phyloP scores from a whole-genome alignment of 1,284 basidiomycete genomes.

The Boletus hoseneyae region DNA sequence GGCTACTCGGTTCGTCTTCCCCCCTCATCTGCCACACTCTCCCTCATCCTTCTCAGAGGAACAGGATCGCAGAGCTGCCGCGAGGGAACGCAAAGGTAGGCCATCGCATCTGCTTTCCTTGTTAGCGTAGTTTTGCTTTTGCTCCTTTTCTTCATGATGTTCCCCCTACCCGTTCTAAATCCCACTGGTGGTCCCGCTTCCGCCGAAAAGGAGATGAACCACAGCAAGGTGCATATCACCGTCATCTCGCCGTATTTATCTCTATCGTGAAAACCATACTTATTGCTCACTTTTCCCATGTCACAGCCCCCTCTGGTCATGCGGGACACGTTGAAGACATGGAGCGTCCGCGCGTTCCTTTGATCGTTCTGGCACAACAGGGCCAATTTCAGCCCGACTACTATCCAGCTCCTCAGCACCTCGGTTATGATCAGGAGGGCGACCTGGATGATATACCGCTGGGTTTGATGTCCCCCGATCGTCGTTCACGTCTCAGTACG shows the following conservation, averaged over 20 bases:
- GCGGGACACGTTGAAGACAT: slow-evolving; percentile 20
- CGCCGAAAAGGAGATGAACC: slow-evolving; percentile 31
- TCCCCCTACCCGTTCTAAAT: slow-evolving; percentile 29
- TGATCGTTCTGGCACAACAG: slow-evolving; percentile 55
- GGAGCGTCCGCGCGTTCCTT: slow-evolving; percentile 46
- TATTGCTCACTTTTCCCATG: slow-evolving; percentile 10
- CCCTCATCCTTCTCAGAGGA: slow-evolving; percentile 45
- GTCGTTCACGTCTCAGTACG: slow-evolving; percentile 45
- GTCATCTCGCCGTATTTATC: slow-evolving; percentile 6
- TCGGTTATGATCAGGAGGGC: slow-evolving; percentile 20
- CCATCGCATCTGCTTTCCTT: slow-evolving; percentile 21
- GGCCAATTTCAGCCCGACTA: slow-evolving; percentile 36
- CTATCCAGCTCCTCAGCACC: slow-evolving; percentile 23
- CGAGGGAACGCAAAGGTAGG: slow-evolving; percentile 84
- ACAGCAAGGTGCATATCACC: slow-evolving; percentile 37
- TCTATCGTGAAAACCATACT: slow-evolving; percentile 11
- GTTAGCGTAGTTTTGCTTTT: slow-evolving; percentile 34
- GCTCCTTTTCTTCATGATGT: slow-evolving; percentile 32
- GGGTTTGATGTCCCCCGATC: slow-evolving; percentile 26
- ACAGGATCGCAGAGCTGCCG: slow-evolving; percentile 50
- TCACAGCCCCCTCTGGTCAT: slow-evolving; percentile 13
- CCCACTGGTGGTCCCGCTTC: slow-evolving; percentile 33
- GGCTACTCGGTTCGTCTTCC: slow-evolving; percentile 59
- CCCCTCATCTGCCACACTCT: neutral
- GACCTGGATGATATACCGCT: slow-evolving; percentile 15